Base-by-base conservation (phyloP, 805 yeast genomes). In the Teunomyces stri region DNA sequence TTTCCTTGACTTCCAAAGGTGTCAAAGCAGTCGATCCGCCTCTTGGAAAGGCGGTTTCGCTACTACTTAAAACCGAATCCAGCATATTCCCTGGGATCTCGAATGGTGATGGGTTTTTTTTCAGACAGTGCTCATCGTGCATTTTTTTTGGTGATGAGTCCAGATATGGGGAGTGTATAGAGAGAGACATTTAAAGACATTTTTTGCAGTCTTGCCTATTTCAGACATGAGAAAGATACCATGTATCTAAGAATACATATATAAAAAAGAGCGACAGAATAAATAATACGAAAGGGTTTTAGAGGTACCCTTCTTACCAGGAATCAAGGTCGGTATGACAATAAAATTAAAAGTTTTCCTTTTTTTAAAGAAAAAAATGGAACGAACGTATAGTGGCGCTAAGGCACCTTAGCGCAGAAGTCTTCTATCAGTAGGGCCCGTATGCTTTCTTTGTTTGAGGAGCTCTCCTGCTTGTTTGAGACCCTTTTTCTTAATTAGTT, bases 1-100 rank as follows among this genome's bases (percentile, higher is more conserved):
- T 92, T 62, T 89, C 94, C 64, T 89, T 90, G 55, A 89, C 82
- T 68, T 94, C 99, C 54, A 94, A 71, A 5, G 98, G 90, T 3
- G 96, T 81, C 60, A 94, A 77, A 21, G 82, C 88, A 22, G 92
- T 80, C 10, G 85, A 82, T 43, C 99, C 99, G 57, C 99, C 99
- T 81, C 99, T 87, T 43, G 99, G 99, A 63, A 94, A 94, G 10
- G 86, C 75, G 36, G 76, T 70, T 48, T 84, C 88, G 49, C 65
- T 70, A 55, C 69, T 70, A 46, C 66, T 65, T 44, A 71, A 59
- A 37, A 62, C 60, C 35, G 71, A 62, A 33, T 61, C 62, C 31
- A 61, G 52, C 50, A 47, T 43, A 31, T 29, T 46, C 33, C 27
- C 39, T 37, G 34, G 31, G 41, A 31, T 31, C 12, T 18, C 12